Conservation (phyloP, 192 early-diverging fungal genomes). For the Mortierella alpina region DNA sequence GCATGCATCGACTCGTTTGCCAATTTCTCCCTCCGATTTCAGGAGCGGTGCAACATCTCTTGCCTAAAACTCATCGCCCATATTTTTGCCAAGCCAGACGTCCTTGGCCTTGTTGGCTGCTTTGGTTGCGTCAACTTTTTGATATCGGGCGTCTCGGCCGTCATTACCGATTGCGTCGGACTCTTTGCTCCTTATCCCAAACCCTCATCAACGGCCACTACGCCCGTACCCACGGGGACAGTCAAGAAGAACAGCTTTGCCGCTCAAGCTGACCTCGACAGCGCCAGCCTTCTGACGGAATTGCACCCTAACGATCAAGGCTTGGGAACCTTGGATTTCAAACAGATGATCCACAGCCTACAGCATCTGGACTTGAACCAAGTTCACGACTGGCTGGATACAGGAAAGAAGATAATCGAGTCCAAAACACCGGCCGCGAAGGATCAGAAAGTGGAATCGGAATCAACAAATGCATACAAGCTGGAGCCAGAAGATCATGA, state of each 20-base stretch:
- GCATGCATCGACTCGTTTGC: conserved; percentile 41
- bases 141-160: conserved; percentile 7
- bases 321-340: conserved; percentile 9
- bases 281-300: background rate
- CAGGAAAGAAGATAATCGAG: conserved; percentile 1
- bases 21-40: conserved; percentile 35
- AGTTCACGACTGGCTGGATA: conserved; percentile 27
- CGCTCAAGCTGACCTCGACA: background rate
- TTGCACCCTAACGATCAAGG: conserved; percentile 13
- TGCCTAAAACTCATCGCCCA: conserved; percentile 23
- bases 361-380: conserved; percentile 6
- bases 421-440: background rate
- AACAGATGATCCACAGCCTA: conserved; percentile 6
- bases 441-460: background rate
- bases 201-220: background rate
- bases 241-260: background rate
- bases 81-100: conserved; percentile 2
- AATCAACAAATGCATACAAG: background rate
- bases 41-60: conserved; percentile 19
- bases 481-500: background rate
- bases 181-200: conserved; percentile 14
- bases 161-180: conserved; percentile 20
- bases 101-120: conserved; percentile 11
- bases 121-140: conserved; percentile 35
- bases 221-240: background rate